These are phyloP conservation scores for Speleostelium caveatum DNA, from an alignment of 78 protist genomes.

Conservation along the genomic window DNA sequence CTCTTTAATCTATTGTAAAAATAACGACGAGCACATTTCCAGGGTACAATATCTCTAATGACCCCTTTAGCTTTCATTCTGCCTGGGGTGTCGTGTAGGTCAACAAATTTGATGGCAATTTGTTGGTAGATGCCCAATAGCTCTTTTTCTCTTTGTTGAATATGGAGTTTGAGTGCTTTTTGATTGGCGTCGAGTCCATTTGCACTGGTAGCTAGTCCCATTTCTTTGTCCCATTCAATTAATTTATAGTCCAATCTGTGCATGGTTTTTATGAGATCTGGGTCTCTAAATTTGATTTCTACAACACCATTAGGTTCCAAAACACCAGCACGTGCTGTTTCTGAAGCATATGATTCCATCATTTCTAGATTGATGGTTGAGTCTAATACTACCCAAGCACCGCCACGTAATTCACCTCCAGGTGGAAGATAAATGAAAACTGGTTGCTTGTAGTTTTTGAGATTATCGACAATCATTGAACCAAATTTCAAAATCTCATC, in stretches of 20 bases:
- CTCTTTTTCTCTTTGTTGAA: constrained; percentile 72
- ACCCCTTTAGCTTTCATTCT: constrained; percentile 96
- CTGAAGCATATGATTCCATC: constrained; percentile 97
- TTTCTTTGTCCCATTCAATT: constrained; percentile 29
- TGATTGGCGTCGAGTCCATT: constrained; percentile 20
- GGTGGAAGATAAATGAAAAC: constrained; percentile 97
- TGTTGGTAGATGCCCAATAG: constrained; percentile 90
- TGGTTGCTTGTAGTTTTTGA: constrained; percentile 94
- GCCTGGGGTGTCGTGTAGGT: constrained; percentile 97
- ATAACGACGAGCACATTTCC: constrained; percentile 89
- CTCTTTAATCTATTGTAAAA: constrained; percentile 89
- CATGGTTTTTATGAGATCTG: constrained; percentile 87
- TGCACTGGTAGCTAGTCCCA: background rate
- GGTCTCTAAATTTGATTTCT: constrained; percentile 91
- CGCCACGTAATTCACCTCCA: constrained; percentile 95
- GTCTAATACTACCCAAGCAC: constrained; percentile 99
- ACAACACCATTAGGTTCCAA: constrained; percentile 96
- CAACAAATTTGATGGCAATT: constrained; percentile 95
- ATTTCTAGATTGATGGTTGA: constrained; percentile 92
- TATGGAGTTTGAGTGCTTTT: constrained; percentile 5
- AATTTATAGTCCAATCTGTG: constrained; percentile 82
- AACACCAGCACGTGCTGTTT: constrained; percentile 94
- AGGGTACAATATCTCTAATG: constrained; percentile 85
- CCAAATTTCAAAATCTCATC: constrained; percentile 98
- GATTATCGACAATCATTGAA: constrained; percentile 95